Base-by-base conservation (phyloP, 129 eudicot species). In the Mikania micrantha region DNA sequence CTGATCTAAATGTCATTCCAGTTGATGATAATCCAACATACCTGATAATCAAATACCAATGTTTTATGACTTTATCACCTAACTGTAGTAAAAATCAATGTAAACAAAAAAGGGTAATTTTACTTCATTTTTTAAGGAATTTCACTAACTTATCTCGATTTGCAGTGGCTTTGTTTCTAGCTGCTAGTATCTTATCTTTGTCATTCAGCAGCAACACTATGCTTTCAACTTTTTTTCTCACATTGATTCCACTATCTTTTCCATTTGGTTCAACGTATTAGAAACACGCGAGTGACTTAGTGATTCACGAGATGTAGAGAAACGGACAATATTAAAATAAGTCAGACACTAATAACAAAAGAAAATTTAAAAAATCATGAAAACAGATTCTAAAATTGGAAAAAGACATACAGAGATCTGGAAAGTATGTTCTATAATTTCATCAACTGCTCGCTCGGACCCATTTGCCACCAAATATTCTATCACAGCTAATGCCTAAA, bases 391-490 rank as follows among this genome's bases (percentile, higher is more conserved):
- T 25, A 68, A 36, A 75, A 48, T 28, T 12, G 53, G 71, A 74
- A 9, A 35, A 53, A 66, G 54, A 75, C 90, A 24, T 80, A 93
- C 98, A 74, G 95, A 93, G 77, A 93, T 93, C 84, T 88, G 91
- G 75, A 82, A 93, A 44, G 98, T 93, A 75, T 86, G 96, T 64
- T 93, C 98, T 54, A 93, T 79, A n/a, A 93, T 84, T 76, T 93
- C 98, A 77, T 93, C 96, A 62, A 93, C 98, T 64, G 98, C 95
- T 60, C 96, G 96, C 65, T 94, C 99, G 29, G 99, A 94, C 54
- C 99, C 99, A 81, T 94, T 87, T 52, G 85, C 90, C 79, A 90
- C 95, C 86, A 94, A 85, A 83, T 94, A 89, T 74, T 94, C 99
- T 72, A 94, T 85, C 48, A 89, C 99, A 44, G 99, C 75, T 78